These are phyloP conservation scores for Rhytidiadelphus loreus DNA, from an alignment of 225 moss, liverwort and hornwort genomes.

Conservation along the genomic window DNA sequence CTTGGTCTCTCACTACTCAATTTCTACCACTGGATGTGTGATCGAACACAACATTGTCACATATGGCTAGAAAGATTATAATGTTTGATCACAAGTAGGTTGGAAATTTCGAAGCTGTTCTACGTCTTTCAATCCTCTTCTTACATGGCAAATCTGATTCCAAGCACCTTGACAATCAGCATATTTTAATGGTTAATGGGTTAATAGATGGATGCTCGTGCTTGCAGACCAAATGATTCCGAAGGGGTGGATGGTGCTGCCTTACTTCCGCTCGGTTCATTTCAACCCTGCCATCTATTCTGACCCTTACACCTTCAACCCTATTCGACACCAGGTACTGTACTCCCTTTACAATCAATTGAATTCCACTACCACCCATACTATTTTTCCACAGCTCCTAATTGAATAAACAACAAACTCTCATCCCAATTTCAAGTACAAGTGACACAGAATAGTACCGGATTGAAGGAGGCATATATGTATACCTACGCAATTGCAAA, in stretches of 20 bases:
- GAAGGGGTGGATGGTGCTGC: constrained; percentile 41
- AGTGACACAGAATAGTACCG: neutral
- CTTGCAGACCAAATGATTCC: constrained; percentile 27
- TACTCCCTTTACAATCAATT: neutral
- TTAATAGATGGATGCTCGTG: neutral
- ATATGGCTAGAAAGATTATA: neutral
- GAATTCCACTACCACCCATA: neutral
- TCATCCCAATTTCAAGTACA: neutral
- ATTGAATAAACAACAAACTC: neutral
- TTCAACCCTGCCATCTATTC: constrained; percentile 30
- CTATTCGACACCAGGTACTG: constrained; percentile 39
- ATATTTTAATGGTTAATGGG: too few relatives aligned
- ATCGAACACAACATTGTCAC: neutral
- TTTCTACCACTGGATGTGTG: neutral
- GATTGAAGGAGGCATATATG: neutral
- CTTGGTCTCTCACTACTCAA: neutral
- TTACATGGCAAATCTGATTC: neutral
- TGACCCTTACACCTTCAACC: constrained; percentile 49
- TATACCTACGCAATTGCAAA: neutral
- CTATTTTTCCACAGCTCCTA: neutral
- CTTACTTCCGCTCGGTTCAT: constrained; percentile 32
- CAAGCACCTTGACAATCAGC: neutral
- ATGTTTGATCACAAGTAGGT: too few relatives aligned
- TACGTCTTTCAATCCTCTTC: neutral
- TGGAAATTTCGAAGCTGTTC: neutral